Evolutionary conservation across 208 protist species (phyloP), one percentile per base, ranked within the genome.

Genomic region (Endotrypanum monterogeii): DNA sequence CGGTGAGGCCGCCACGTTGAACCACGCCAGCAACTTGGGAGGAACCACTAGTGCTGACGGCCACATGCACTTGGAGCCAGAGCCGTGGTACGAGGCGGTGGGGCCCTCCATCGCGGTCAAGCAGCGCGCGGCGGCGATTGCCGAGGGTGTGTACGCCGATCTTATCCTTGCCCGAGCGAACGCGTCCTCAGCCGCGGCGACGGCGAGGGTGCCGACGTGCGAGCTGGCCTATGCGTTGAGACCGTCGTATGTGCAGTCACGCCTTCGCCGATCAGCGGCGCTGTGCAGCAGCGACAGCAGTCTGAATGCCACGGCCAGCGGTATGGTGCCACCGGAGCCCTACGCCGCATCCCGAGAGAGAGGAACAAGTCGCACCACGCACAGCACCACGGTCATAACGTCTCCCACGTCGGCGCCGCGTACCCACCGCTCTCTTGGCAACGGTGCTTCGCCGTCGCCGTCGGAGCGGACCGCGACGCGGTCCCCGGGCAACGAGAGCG

Each of bases 151-250:
- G 61, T 87, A 87, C 73, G 28, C 55, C 7, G 83, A 87, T 46
- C 55, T 86, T 35, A 44, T 74, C 44, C 5, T 44, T 8, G 66
- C 32, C 28, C 56, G 58, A 4, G 18, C 41, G 14, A 44, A 50
- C 2, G 71, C 35, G 5, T 25, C 62, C 44, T 83, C 50, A 52
- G 23, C 30, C 16, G 14, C 68, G 0, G 20, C 30, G 9, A 61
- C 54, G 66, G 35, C 41, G 16, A 32, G 54, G n/a, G 41, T 88
- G 32, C 79, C 78, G 6, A 90, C 86, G 3, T 73, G 74, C 25
- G 87, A 92, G 75, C 48, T 92, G 6, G 87, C 79, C 20, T 92
- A 86, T 74, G 82, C 39, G 12, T 70, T 92, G 18, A 83, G 87
- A 5, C 63, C 71, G 2, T 71, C 71, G 52, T 90, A 85, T 74